Evolutionary conservation across 139 green algal species (phyloP).

Genomic region (Trebouxia sp.): DNA sequence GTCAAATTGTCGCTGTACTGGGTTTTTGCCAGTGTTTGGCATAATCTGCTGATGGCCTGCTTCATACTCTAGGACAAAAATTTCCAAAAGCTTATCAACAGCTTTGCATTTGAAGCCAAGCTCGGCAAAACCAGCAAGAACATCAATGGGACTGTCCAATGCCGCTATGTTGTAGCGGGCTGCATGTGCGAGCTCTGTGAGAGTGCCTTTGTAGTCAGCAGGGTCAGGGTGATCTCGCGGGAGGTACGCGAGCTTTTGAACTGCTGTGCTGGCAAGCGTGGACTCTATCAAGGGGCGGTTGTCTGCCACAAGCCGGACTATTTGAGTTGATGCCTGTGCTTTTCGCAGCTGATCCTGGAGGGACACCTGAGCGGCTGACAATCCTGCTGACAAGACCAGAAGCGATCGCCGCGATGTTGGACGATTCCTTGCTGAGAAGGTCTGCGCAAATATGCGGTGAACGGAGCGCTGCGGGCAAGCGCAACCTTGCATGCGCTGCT

Average conservation of each 20-base stretch:
- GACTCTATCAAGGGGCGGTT: neutral
- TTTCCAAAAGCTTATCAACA: neutral
- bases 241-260: slow-evolving; percentile 6
- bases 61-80: neutral
- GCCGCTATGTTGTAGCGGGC: neutral
- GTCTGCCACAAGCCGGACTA: neutral
- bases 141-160: neutral
- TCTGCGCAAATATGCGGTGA: too few relatives aligned
- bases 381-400: too few relatives aligned
- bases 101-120: neutral
- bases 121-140: slow-evolving; percentile 18
- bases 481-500: too few relatives aligned
- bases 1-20: neutral
- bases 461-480: too few relatives aligned
- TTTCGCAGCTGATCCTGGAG: slow-evolving; percentile 5
- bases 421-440: too few relatives aligned
- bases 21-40: neutral
- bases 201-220: neutral
- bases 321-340: neutral
- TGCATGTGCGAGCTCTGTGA: neutral
- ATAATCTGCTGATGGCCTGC: neutral
- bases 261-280: neutral
- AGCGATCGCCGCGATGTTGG: too few relatives aligned
- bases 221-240: neutral
- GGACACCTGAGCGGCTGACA: neutral